Evolutionary conservation across 208 protist genomes (phyloP).

Genomic region (Jaenimonas drosophilae): DNA sequence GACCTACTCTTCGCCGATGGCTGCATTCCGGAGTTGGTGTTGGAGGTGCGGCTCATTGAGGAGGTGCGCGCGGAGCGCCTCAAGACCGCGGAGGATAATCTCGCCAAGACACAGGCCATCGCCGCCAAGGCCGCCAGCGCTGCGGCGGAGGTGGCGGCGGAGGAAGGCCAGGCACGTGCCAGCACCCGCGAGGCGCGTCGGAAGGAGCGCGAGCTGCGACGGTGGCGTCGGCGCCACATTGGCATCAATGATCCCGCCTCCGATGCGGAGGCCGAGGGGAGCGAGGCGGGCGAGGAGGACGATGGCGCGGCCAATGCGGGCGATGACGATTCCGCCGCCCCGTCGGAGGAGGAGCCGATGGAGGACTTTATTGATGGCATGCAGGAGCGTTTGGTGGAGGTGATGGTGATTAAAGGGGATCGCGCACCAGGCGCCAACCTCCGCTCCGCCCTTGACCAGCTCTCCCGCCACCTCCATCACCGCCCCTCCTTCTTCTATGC

Average conservation of each 20-base stretch:
- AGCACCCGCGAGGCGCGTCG: conserved; percentile 11
- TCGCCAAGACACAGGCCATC: too few species aligned
- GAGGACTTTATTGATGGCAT: conserved; percentile 59
- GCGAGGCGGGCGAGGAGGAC: conserved; percentile 5
- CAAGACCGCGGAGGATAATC: conserved; percentile 10
- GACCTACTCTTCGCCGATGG: conserved; percentile 58
- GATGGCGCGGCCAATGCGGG: conserved; percentile 5
- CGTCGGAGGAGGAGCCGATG: conserved; percentile 36
- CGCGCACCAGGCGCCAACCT: conserved; percentile 41
- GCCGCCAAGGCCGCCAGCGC: not conserved
- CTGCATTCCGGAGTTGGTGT: conserved; percentile 62
- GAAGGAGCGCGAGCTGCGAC: conserved; percentile 44
- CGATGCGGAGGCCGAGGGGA: conserved; percentile 8
- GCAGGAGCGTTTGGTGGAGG: conserved; percentile 37
- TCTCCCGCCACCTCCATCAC: conserved; percentile 41
- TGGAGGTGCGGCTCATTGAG: conserved; percentile 44
- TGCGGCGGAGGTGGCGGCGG: not conserved
- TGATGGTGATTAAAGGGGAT: conserved; percentile 49
- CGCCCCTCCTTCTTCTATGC: conserved; percentile 74
- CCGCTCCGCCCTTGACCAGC: conserved; percentile 23
- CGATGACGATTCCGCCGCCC: not conserved
- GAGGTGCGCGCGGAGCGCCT: conserved; percentile 34
- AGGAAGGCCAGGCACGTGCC: conserved; percentile 5
- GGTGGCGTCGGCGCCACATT: conserved; percentile 88
- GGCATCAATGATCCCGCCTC: conserved; percentile 54